phyloP scores from a whole-genome alignment of 495 filamentous ascomycete genomes.

The Eremomyces bilateralis region DNA sequence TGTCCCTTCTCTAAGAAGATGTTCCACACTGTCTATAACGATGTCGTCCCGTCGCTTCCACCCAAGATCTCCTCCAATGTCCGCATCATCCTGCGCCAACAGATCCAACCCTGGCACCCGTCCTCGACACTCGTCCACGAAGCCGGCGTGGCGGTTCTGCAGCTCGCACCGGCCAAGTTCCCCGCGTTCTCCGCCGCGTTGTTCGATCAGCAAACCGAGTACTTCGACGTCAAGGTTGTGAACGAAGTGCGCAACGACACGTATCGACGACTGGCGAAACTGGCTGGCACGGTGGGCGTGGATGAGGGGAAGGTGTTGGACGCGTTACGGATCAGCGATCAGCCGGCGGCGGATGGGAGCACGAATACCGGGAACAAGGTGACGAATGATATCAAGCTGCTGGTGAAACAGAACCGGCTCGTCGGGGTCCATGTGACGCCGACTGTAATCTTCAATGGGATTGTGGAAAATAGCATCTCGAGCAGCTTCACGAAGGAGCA shows the following conservation, averaged over 20 bases:
- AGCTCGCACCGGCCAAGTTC: constrained; percentile 44
- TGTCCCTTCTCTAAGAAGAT: constrained; percentile 54
- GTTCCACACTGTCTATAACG: constrained; percentile 46
- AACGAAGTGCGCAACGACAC: constrained; percentile 66
- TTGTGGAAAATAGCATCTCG: constrained; percentile 55
- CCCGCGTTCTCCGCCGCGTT: constrained; percentile 53
- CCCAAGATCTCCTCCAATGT: constrained; percentile 35
- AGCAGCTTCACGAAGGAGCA: constrained; percentile 56
- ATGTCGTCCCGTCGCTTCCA: constrained; percentile 32
- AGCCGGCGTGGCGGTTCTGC: constrained; percentile 57
- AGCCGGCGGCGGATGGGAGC: constrained; percentile 34
- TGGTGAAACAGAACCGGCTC: constrained; percentile 56
- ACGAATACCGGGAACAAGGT: constrained; percentile 59
- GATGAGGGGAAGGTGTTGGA: constrained; percentile 40
- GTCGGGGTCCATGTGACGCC: constrained; percentile 74
- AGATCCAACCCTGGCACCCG: constrained; percentile 93
- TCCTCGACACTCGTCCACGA: constrained; percentile 75
- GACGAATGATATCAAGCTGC: constrained; percentile 65
- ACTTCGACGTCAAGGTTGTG: constrained; percentile 64
- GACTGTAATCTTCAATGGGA: constrained; percentile 63
- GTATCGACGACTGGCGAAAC: constrained; percentile 51
- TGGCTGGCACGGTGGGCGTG: constrained; percentile 42
- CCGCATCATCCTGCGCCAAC: constrained; percentile 64
- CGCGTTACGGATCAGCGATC: constrained; percentile 40
- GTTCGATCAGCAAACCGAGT: constrained; percentile 47